Percentiles rank a stretch among this genome's conserved stretches.
These are phyloP conservation scores for Acacia acuminata DNA, from an alignment of 306 rosid species.

Conservation along the genomic window DNA sequence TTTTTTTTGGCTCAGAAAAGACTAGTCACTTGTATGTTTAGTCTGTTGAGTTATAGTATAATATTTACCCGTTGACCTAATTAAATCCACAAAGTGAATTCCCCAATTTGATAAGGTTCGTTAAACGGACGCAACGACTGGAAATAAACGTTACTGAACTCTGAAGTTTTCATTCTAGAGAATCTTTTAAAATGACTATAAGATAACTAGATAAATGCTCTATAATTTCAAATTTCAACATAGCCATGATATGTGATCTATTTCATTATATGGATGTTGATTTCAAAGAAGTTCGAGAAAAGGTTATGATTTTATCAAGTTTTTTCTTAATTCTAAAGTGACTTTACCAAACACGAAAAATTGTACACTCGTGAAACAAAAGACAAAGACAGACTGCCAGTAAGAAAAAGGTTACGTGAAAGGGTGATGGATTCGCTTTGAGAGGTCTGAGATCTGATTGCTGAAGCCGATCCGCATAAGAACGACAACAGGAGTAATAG, in stretches of 20 bases:
- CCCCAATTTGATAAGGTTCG: neutral
- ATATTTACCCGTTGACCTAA: neutral
- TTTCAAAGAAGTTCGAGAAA: neutral
- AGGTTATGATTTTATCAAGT: neutral
- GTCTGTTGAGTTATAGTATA: neutral
- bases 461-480: neutral
- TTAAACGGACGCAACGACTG: neutral
- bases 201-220: too few relatives aligned
- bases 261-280: neutral
- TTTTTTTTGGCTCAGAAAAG: too few relatives aligned
- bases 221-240: too few relatives aligned
- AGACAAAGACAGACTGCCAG: neutral
- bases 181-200: neutral
- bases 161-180: neutral
- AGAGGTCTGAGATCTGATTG: conserved; percentile 50
- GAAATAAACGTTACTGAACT: neutral
- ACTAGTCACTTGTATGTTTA: too few relatives aligned
- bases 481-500: neutral
- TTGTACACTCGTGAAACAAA: neutral
- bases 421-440: conserved; percentile 5
- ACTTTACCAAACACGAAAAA: neutral
- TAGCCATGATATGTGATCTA: neutral
- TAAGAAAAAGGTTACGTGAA: neutral
- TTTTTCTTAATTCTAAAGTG: neutral
- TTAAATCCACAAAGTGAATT: neutral